Evolutionary conservation across 2,329 filamentous ascomycete genomes (phyloP).

Genomic region (Colletotrichum lentis): DNA sequence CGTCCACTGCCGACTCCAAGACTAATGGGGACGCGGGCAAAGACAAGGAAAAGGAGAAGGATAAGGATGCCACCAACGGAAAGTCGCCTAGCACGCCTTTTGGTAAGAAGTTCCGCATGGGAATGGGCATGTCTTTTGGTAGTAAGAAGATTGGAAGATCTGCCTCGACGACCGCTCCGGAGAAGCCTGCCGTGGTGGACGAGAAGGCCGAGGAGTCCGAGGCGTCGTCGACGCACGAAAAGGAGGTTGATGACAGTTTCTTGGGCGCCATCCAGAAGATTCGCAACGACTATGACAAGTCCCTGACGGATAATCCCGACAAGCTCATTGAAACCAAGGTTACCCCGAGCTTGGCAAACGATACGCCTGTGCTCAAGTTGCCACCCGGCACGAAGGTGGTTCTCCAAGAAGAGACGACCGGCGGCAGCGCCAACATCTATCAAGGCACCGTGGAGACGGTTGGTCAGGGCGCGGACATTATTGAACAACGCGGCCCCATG

Average conservation of each 20-base stretch:
- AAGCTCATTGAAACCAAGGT: conserved; percentile 68
- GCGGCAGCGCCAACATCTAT: conserved; percentile 84
- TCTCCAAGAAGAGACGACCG: conserved; percentile 73
- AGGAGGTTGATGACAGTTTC: conserved; percentile 79
- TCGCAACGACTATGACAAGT: conserved; percentile 75
- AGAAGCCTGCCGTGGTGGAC: conserved; percentile 77
- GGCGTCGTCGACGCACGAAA: conserved; percentile 71
- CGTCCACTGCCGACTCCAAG: conserved; percentile 55
- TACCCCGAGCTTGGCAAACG: conserved; percentile 73
- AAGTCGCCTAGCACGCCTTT: conserved; percentile 73
- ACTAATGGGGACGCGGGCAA: conserved; percentile 53
- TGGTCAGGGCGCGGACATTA: conserved; percentile 78
- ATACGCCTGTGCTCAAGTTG: conserved; percentile 79
- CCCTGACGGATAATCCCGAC: conserved; percentile 63
- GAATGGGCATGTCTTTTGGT: conserved; percentile 75
- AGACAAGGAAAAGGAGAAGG: conserved; percentile 57
- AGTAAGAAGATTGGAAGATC: conserved; percentile 84
- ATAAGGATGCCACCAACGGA: conserved; percentile 58
- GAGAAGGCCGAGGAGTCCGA: conserved; percentile 78
- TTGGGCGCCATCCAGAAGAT: conserved; percentile 77
- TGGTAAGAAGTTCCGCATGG: conserved; percentile 79
- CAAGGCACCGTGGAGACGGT: conserved; percentile 84
- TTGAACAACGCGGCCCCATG: conserved; percentile 86
- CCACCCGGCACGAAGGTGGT: conserved; percentile 73
- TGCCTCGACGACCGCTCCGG: conserved; percentile 68